Base-by-base conservation (phyloP, 495 filamentous ascomycete species). In the Penicillium cinerascens region DNA sequence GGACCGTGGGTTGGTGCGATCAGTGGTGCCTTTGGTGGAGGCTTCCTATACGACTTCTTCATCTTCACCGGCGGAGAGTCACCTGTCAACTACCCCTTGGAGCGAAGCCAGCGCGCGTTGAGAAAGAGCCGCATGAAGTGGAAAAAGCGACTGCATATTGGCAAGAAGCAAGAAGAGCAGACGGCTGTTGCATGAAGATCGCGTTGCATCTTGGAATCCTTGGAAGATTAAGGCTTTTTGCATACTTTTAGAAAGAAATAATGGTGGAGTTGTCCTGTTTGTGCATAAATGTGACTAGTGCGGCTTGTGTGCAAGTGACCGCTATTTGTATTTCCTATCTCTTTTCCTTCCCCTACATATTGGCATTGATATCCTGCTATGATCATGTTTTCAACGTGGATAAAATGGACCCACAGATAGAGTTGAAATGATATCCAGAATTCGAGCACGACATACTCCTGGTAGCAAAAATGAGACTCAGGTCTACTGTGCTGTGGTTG, bases 11-110 rank as follows among this genome's bases (percentile, higher is more conserved):
- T 66, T 1, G 76, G 72, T 6, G 68, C 76, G 2, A 26, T 79
- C 9, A 55, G 60, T 15, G 80, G 80, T 2, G 70, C 68, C 0
- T 60, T 78, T 26, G 56, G 72, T 16, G 79, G 79, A 4, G 75
- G 60, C 3, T 72, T 68, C 43, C 36, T 81, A 40, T 83, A 83
- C 48, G 80, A 82, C 50, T 69, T 77, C 37, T 69, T 80, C 40
- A 72, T 82, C 41, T 83, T 80, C 47, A 76, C 73, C 17, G 78
- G 78, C 26, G 66, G 75, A 1, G 78, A 80, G 62, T 77, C 73
- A 15, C 78, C 77, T 3, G 69, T 80, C 38, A 79, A 80, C 50
- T 78, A 78, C 53, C 73, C 75, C 22, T 40, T 69, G 64, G 54
- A 77, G 58, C 47, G 68, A 33, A 70, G 63, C 1, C 50, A 70